phyloP scores from a whole-genome alignment of 306 rosid species.

The Casuarina cunninghamiana region DNA sequence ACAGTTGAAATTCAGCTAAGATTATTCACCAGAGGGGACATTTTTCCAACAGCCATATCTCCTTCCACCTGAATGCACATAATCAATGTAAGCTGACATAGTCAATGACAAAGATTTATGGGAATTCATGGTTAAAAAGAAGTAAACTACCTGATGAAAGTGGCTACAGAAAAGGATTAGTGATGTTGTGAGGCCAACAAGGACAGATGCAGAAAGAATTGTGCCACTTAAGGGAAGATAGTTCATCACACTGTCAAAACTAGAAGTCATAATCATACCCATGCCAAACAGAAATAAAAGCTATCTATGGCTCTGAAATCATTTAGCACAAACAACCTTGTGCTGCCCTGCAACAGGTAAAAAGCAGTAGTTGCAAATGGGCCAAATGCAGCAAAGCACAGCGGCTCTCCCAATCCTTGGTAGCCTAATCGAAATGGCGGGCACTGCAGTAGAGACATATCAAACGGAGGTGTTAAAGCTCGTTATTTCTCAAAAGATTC shows the following conservation, averaged over 20 bases:
- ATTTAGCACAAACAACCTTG: constrained; percentile 53
- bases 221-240: constrained; percentile 51
- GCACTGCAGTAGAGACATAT: constrained; percentile 53
- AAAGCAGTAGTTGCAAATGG: constrained; percentile 84
- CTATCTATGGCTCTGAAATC: not conserved
- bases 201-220: constrained; percentile 71
- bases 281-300: constrained; percentile 19
- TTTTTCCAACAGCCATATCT: constrained; percentile 73
- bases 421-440: constrained; percentile 94
- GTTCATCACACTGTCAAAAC: constrained; percentile 48
- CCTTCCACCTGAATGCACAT: constrained; percentile 60
- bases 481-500: not conserved
- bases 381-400: constrained; percentile 93
- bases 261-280: constrained; percentile 34
- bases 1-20: constrained; percentile 9
- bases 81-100: constrained; percentile 25
- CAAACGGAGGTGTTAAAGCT: not conserved
- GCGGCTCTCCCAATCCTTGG: constrained; percentile 87
- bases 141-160: constrained; percentile 73
- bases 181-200: constrained; percentile 82
- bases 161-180: constrained; percentile 90
- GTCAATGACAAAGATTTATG: constrained; percentile 7
- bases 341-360: constrained; percentile 72
- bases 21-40: constrained; percentile 79
- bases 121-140: constrained; percentile 4